Evolutionary conservation across 108 stramenopile species (phyloP), one percentile per base, ranked within the genome.

Genomic region (Nitzschia inconspicua): DNA sequence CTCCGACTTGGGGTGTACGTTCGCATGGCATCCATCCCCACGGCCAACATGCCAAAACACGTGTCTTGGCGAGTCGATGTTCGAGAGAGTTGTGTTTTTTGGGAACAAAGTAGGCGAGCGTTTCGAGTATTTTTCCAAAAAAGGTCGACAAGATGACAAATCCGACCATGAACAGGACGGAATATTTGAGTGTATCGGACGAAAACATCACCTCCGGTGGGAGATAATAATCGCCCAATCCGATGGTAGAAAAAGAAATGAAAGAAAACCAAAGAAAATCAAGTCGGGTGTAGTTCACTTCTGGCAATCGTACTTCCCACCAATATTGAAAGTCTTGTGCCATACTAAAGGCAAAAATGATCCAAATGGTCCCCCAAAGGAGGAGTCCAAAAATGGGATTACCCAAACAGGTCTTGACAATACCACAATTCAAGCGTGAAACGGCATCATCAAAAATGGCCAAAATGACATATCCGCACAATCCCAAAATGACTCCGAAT

Each of bases 221-320:
- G 39, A 79, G 43, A 50, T 48, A 79, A 32, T 65, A 71, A 43
- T 79, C 78, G 24, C 78, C 78, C 40, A 68, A 29, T 23, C 67
- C 62, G 22, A 77, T 53, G 1, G 80, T 75, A 7, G 80, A 63
- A 4, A 65, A 64, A 5, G 67, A 58, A 36, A 82, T 77, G 41
- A 54, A 80, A 20, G 68, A 54, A 60, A 76, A 77, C 79, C 79
- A 80, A 20, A 71, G 55, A 10, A 52, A 22, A 43, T 73, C 72
- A 11, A 10, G 11, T 13, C 44, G 20, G 43, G 2, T 8, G 11
- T 48, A 20, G 1, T 35, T 34, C 6, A 20, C 1, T 11, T 41
- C 57, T 4, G 57, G 57, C 2, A 61, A 22, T 3, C 44, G 62
- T 29, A 14, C n/a, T 16, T 14, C 26, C 72, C 51, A 37, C 60